A percentile compares a stretch with the other conserved stretches of the same genome.
Evolutionary conservation across 495 filamentous ascomycete species (phyloP).

Genomic region (Penicillium cosmopolitanum): DNA sequence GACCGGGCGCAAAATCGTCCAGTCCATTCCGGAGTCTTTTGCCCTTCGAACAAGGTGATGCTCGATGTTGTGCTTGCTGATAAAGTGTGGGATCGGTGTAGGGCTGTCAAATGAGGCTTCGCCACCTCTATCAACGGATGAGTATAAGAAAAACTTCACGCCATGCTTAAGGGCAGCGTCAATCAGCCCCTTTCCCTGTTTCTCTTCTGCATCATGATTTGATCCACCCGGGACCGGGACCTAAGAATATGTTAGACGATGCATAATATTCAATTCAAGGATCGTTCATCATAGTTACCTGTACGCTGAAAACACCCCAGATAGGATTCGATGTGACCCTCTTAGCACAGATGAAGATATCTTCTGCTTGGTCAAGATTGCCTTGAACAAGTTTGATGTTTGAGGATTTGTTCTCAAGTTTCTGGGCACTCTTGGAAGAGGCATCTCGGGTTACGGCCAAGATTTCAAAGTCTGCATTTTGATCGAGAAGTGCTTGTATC

Average conservation of each 20-base stretch:
- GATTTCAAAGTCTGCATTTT: slow-evolving; percentile 54
- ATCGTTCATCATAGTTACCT: slow-evolving; percentile 24
- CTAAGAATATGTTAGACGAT: background rate
- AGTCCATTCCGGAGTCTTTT: slow-evolving; percentile 49
- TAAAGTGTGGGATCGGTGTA: slow-evolving; percentile 64
- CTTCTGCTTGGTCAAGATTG: slow-evolving; percentile 50
- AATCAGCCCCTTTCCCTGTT: slow-evolving; percentile 62
- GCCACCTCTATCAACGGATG: slow-evolving; percentile 69
- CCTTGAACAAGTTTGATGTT: slow-evolving; percentile 60
- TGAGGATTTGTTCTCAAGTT: slow-evolving; percentile 48
- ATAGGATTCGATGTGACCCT: slow-evolving; percentile 44
- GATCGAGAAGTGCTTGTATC: slow-evolving; percentile 57
- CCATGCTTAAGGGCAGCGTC: slow-evolving; percentile 56
- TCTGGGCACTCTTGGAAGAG: slow-evolving; percentile 54
- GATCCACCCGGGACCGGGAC: background rate
- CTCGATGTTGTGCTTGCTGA: slow-evolving; percentile 66
- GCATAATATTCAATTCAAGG: too few relatives aligned
- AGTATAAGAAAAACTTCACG: slow-evolving; percentile 65
- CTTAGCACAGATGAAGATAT: slow-evolving; percentile 56
- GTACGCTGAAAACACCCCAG: slow-evolving; percentile 57
- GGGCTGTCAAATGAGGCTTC: slow-evolving; percentile 55
- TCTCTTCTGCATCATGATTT: slow-evolving; percentile 42
- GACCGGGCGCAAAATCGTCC: slow-evolving; percentile 61
- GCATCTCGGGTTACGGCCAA: slow-evolving; percentile 68
- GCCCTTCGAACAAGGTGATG: slow-evolving; percentile 51